Evolutionary conservation across 192 early-diverging fungal species (phyloP).

Genomic region (Backusella mclennaniae): DNA sequence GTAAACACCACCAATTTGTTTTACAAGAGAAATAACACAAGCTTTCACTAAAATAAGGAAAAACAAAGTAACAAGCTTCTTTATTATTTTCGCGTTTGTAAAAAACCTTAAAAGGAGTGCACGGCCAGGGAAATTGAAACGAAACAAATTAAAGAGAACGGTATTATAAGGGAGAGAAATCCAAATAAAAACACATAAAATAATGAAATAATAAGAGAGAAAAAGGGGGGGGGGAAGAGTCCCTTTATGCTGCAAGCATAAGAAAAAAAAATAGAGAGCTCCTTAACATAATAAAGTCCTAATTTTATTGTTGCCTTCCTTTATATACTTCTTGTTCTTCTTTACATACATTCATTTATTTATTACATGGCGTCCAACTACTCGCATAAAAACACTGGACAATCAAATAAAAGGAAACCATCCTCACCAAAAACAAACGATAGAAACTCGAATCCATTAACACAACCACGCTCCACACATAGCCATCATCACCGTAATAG

Average conservation of each 20-base stretch:
- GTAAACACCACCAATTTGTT: slow-evolving; percentile 7
- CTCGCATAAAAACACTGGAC: neutral
- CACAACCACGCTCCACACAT: neutral
- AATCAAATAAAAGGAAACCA: neutral
- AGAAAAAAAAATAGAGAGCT: neutral
- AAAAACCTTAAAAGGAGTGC: neutral
- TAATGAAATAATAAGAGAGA: neutral
- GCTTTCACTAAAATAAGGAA: neutral
- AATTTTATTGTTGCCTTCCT: slow-evolving; percentile 7
- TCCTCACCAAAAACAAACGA: neutral
- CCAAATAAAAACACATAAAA: neutral
- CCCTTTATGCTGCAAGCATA: neutral
- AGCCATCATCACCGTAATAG: neutral
- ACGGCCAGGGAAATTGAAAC: neutral
- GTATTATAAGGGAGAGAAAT: neutral
- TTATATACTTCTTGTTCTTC: neutral
- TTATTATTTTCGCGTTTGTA: slow-evolving; percentile 4
- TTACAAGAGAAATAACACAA: neutral
- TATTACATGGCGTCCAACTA: neutral
- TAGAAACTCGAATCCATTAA: neutral
- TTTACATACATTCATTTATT: slow-evolving; percentile 1
- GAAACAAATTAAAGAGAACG: neutral
- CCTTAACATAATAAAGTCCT: slow-evolving; percentile 1
- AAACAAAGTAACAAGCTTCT: neutral
- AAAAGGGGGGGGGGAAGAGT: neutral